Base-by-base conservation (phyloP, 2,329 filamentous ascomycete species). In the Pseudogymnoascus sp. region DNA sequence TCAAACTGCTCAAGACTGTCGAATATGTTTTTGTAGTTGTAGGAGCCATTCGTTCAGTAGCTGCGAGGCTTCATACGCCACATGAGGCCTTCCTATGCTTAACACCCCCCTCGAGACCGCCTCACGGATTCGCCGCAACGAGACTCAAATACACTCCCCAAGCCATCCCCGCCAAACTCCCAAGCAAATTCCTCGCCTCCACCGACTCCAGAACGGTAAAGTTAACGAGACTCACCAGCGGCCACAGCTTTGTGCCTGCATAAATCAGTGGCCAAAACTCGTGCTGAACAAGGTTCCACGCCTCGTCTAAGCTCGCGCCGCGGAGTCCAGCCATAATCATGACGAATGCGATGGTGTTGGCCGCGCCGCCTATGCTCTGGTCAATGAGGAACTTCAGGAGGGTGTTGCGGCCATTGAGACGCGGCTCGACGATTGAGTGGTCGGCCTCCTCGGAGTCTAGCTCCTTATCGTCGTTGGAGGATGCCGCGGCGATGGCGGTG, bases 81-180 rank as follows among this genome's bases (percentile, higher is more conserved):
- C 8, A 55, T 17, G 15, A 55, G 41, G 21, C 21, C 41, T 21
- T 55, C 29, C 27, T 29, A 21, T 55, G 12, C 29, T 8, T 33
- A 33, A 55, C 17, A 7, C 48, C 17, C 2, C 15, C 6, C 8
- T 55, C 15, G 5, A 3, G 9, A 17, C 29, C 17, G 9, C 29
- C 13, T 33, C 27, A 55, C 15, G 48, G 48, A 29, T 29, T 55
- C 48, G 48, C 78, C 38, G 80, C 81, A 66, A 84, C 74, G 69
- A 92, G 75, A 71, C 88, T 91, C 75, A 92, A 77, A 72, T 90
- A 92, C 42, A 92, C 79, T 0, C 87, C 86, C 90, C 90, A 93
- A 12, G 78, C 81, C 25, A 93, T 79, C 4, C 90, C 89, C 15
- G 88, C 88, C 59, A 88, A 73, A 66, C 85, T 84, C n/a, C 86